A percentile compares a stretch with the other conserved stretches of the same genome.
These are phyloP conservation scores for Vaccinium macrocarpon DNA, from an alignment of 148 eudicot genomes.

Conservation along the genomic window DNA sequence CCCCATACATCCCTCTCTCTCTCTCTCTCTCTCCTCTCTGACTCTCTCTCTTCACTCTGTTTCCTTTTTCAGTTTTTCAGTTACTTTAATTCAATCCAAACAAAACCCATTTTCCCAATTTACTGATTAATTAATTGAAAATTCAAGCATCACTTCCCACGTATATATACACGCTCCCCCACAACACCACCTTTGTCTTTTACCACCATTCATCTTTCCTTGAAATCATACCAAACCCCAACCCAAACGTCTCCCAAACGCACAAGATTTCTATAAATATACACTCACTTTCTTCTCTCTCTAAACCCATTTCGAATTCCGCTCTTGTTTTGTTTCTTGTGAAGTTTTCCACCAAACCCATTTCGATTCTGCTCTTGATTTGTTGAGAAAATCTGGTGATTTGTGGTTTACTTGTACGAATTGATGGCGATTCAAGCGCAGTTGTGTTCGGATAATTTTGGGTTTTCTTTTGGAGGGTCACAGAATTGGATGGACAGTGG, in stretches of 20 bases:
- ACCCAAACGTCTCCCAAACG: not conserved
- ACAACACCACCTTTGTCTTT: slow-evolving; percentile 3
- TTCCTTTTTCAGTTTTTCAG: slow-evolving; percentile 18
- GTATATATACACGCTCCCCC: slow-evolving; percentile 15
- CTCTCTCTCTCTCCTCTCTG: slow-evolving; percentile 22
- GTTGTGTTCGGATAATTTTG: slow-evolving; percentile 44
- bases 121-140: not conserved
- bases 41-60: not conserved
- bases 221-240: slow-evolving; percentile 4
- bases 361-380: slow-evolving; percentile 12
- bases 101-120: not conserved
- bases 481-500: slow-evolving; percentile 28
- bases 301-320: not conserved
- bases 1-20: not conserved
- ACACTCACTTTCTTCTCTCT: not conserved
- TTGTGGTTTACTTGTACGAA: not conserved
- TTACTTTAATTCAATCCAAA: slow-evolving; percentile 13
- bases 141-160: slow-evolving; percentile 4
- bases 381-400: not conserved
- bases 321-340: too few species aligned
- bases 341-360: slow-evolving; percentile 13
- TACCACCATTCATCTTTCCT: not conserved
- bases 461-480: slow-evolving; percentile 29
- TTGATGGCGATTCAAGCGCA: slow-evolving; percentile 67
- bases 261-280: not conserved